Evolutionary conservation across 257 asterid genomes (phyloP), one percentile per base, ranked within the genome.

Genomic region (Echium plantagineum): DNA sequence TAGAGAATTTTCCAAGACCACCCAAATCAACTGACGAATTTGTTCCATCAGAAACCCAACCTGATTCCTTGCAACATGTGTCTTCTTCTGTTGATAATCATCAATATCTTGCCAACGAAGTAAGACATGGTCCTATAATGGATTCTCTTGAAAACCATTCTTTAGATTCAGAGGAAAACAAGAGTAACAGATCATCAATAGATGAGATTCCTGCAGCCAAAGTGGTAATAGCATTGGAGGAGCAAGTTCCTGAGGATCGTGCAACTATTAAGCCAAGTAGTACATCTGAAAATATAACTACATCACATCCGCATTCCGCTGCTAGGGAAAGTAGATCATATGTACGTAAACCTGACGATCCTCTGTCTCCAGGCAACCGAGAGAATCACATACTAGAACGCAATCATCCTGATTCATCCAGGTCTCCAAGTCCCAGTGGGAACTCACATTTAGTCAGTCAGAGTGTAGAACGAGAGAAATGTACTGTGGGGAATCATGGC

Each of bases 1-100:
- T 52, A 62, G 74, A 78, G 56, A 77, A 68, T 68, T 67, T 74
- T 16, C 53, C 74, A 5, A 76, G 52, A 62, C 70, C 71, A 70
- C 57, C 62, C 55, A 58, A 18, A 24, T 26, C 32, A 48, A 17
- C 54, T 22, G 20, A 56, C 31, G 57, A 55, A n/a, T 47, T 32
- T 9, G 19, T 22, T 20, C 49, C 12, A 24, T 21, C 66, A 10
- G 24, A 15, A 38, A 15, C 61, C 59, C 30, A 51, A 58, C 57
- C 62, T 66, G 83, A 78, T 76, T 58, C 75, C 64, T 28, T 75
- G 32, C 74, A 55, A 53, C 66, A 51, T 21, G 62, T 28, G 19
- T 59, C 70, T 12, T 24, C 52, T 66, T 63, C 65, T 60, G 52
- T 62, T n/a, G 48, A 56, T 63, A 59, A 60, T 63, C 52, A 59